Percentiles rank a stretch among this genome's conserved stretches.
Conservation (phyloP, 2,329 filamentous ascomycete genomes). For the Setomelanomma holmii region DNA sequence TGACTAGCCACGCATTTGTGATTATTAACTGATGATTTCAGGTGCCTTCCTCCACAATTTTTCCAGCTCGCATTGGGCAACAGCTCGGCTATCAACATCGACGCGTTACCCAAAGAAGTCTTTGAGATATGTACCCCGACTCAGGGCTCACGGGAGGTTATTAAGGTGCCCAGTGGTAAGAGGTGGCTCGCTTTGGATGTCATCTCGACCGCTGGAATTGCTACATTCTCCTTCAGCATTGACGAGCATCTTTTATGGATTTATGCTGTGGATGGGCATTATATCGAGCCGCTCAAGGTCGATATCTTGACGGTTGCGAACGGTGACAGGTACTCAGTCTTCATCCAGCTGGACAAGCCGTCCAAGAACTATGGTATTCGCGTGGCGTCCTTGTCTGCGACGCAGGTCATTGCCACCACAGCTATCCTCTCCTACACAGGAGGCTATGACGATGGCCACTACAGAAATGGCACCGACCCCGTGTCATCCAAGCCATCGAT, state of each 20-base stretch:
- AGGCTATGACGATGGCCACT: constrained; percentile 11
- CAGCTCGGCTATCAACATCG: constrained; percentile 6
- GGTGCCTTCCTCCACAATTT: constrained; percentile 52
- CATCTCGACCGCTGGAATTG: constrained; percentile 60
- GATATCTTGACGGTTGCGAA: constrained; percentile 58
- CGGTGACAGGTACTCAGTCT: constrained; percentile 62
- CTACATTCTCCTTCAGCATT: constrained; percentile 57
- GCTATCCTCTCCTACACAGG: constrained; percentile 56
- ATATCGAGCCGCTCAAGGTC: constrained; percentile 60
- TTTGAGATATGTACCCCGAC: constrained; percentile 55
- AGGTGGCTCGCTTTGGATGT: constrained; percentile 63
- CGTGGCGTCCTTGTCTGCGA: constrained; percentile 55
- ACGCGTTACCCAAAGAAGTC: constrained; percentile 19
- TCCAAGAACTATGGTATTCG: constrained; percentile 63
- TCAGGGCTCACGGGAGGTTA: constrained; percentile 53
- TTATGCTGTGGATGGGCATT: constrained; percentile 62
- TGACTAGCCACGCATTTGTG: too few species aligned
- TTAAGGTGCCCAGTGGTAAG: constrained; percentile 48
- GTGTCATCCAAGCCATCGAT: constrained; percentile 52
- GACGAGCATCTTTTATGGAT: constrained; percentile 63
- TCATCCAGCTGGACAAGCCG: constrained; percentile 55
- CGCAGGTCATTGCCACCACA: constrained; percentile 64
- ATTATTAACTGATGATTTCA: neutral
- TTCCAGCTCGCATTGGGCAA: constrained; percentile 47
- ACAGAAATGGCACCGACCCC: constrained; percentile 11